phyloP scores from a whole-genome alignment of 345 rosid genomes.

The Eucalyptus globulus region DNA sequence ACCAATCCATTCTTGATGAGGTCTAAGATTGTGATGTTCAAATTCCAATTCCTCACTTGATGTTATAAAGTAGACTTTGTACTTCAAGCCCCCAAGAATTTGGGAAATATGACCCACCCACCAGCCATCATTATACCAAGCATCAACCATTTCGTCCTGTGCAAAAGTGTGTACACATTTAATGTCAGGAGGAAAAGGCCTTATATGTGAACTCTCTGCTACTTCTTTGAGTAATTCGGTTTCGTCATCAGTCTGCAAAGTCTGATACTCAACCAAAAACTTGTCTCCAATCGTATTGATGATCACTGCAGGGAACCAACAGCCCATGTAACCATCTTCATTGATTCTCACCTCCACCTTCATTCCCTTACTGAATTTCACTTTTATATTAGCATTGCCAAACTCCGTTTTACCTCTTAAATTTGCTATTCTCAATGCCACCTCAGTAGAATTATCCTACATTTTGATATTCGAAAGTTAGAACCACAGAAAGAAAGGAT shows the following conservation, averaged over 20 bases:
- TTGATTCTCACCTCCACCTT: conserved; percentile 20
- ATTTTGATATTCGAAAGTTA: neutral
- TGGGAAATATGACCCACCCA: conserved; percentile 22
- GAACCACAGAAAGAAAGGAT: neutral
- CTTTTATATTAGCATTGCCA: neutral
- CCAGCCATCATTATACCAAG: conserved; percentile 53
- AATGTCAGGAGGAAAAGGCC: conserved; percentile 24
- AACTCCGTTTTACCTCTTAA: neutral
- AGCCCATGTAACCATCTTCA: conserved; percentile 20
- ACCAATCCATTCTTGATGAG: conserved; percentile 31
- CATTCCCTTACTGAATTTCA: conserved; percentile 5
- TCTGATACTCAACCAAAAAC: conserved; percentile 11
- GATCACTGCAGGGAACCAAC: conserved; percentile 17
- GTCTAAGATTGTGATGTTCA: conserved; percentile 26
- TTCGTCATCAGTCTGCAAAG: conserved; percentile 20
- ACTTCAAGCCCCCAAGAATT: neutral
- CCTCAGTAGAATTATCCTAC: neutral
- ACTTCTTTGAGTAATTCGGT: conserved; percentile 18
- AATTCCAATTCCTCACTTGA: conserved; percentile 22
- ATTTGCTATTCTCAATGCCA: neutral
- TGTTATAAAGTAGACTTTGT: conserved; percentile 20
- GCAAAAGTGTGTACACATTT: neutral
- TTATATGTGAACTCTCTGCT: conserved; percentile 10
- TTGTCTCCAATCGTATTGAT: neutral
- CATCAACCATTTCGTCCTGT: conserved; percentile 17